These are phyloP conservation scores for Oenanthe sinensis DNA, from an alignment of 129 eudicot species.

Conservation along the genomic window DNA sequence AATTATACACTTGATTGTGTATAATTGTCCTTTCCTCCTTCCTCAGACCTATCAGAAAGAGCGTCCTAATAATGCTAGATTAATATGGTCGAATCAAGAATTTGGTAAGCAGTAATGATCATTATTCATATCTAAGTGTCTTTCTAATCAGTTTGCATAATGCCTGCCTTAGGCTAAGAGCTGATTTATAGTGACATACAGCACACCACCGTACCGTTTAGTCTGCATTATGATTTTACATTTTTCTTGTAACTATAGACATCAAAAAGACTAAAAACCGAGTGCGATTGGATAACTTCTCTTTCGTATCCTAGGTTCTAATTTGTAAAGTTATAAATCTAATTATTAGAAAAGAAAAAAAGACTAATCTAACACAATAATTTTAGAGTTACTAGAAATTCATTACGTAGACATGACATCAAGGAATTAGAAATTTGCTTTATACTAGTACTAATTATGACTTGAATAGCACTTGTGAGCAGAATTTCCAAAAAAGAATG, in stretches of 20 bases:
- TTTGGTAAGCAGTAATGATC: constrained; percentile 6
- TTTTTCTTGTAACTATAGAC: no score
- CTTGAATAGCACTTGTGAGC: background rate
- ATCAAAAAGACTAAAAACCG: no score
- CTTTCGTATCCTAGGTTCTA: no score
- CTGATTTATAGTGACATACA: background rate
- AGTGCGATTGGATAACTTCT: no score
- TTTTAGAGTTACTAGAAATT: no score
- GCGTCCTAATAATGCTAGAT: background rate
- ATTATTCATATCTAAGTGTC: background rate
- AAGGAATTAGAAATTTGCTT: background rate
- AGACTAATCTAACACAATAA: no score
- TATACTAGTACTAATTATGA: no score
- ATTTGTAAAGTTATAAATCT: no score
- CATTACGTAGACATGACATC: no score
- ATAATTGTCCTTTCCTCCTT: background rate
- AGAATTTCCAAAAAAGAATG: background rate
- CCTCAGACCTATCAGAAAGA: background rate
- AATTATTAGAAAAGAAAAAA: no score
- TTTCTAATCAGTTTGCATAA: background rate
- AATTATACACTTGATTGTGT: background rate
- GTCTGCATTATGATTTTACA: no score
- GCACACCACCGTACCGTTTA: background rate
- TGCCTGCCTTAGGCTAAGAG: background rate
- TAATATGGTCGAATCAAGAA: background rate